Evolutionary conservation across 129 eudicot genomes (phyloP).

Genomic region (Ambrosia artemisiifolia): DNA sequence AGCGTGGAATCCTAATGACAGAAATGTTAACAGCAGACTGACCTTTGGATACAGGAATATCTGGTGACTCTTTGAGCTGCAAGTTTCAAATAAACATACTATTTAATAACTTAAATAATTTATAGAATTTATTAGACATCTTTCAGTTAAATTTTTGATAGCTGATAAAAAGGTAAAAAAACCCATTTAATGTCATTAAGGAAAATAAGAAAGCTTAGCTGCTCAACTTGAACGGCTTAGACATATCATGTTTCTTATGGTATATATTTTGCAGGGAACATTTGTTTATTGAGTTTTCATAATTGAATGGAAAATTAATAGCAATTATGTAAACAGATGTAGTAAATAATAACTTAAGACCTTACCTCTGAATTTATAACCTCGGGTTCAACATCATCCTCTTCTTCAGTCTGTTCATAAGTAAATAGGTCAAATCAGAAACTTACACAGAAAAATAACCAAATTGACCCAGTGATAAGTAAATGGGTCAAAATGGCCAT

Average conservation of each 20-base stretch:
- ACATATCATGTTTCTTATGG: conserved; percentile 14
- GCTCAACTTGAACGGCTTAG: conserved; percentile 26
- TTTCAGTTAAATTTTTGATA: not conserved
- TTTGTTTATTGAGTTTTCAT: conserved; percentile 11
- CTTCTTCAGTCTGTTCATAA: no score
- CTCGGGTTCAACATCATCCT: conserved; percentile 27
- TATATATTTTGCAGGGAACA: conserved; percentile 11
- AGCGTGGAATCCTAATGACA: not conserved
- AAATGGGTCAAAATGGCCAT: no score
- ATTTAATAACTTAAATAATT: conserved; percentile 2
- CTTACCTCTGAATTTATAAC: conserved; percentile 39
- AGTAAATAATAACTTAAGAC: not conserved
- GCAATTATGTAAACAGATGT: not conserved
- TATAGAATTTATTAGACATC: not conserved
- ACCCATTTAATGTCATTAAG: not conserved
- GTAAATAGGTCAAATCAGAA: no score
- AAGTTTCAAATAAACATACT: conserved; percentile 15
- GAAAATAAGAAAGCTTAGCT: conserved; percentile 6
- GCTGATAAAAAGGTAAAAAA: conserved; percentile 5
- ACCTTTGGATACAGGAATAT: conserved; percentile 41
- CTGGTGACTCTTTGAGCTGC: conserved; percentile 43
- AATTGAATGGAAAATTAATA: not conserved
- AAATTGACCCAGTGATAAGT: no score
- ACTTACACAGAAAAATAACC: no score
- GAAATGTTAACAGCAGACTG: conserved; percentile 19